Base-by-base conservation (phyloP, 148 eudicot genomes). In the Rheum nobile region DNA sequence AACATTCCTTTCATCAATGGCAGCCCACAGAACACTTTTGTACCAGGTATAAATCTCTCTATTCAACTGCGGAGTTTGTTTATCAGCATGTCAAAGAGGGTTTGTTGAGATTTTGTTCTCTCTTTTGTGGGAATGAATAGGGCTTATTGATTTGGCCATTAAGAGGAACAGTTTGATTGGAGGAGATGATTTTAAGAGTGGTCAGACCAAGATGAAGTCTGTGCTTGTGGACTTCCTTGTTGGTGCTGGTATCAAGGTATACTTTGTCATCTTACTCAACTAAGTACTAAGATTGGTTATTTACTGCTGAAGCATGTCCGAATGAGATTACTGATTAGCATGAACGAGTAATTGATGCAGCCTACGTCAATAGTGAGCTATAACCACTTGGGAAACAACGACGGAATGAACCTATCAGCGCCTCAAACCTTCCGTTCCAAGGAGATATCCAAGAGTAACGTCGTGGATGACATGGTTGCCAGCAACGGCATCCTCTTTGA, bases 121-220 rank as follows among this genome's bases (percentile, higher is more conserved):
- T 34, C 14, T 17, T 34, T 17, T 68, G 57, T 50, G 57, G 57
- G 57, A 6, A 31, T 34, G 34, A 72, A 22, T 78, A 88, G 93
- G 99, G 35, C 80, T 95, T 29, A 90, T 95, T 80, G 97, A 92
- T 32, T 75, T 95, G 81, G 99, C 99, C 42, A 90, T 92, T 29
- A 84, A 80, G 82, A 86, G 84, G 72, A 95, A 95, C 85, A 79
- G 82, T 79, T 84, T 95, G 84, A 95, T 95, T 67, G 98, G 98
- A 71, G 98, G 98, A 71, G 98, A 95, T 79, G 98, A 95, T 77
- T 95, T 95, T 76, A 95, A 95, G 89, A 95, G 98, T 84, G 97
- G 97, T 78, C 97, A 91, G 81, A 95, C 99, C 19, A 95, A 95
- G 87, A 95, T 95, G 92, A 95, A 95, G 74, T 95, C 97, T 5